Percentiles rank a stretch among this genome's conserved stretches.
Evolutionary conservation across 2,329 filamentous ascomycete species (phyloP).

Genomic region (Epichloe brachyelytri): DNA sequence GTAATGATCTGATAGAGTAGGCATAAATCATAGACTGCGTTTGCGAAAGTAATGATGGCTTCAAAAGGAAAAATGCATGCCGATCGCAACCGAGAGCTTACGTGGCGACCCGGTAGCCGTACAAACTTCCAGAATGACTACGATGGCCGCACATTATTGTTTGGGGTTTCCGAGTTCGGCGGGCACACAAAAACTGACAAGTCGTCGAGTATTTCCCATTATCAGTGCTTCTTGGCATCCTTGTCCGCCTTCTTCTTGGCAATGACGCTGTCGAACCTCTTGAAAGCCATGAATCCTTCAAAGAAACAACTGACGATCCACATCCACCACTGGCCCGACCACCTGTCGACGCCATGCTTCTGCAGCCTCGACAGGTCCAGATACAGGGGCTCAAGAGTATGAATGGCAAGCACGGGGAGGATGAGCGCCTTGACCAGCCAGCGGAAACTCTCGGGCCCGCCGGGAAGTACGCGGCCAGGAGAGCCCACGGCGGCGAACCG

Average conservation of each 20-base stretch:
- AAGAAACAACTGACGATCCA: conserved; percentile 42
- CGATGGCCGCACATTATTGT: too few species aligned
- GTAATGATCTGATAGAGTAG: not conserved
- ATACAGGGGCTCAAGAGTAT: conserved; percentile 48
- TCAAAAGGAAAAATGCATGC: not conserved
- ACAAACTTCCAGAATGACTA: too few species aligned
- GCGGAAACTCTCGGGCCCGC: conserved; percentile 44
- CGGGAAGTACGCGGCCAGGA: conserved; percentile 37
- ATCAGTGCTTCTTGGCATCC: conserved; percentile 25
- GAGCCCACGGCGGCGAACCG: conserved; percentile 35
- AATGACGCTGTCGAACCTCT: conserved; percentile 37
- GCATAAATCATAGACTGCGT: not conserved
- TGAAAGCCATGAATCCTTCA: conserved; percentile 39
- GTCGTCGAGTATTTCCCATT: too few species aligned
- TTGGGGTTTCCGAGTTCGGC: too few species aligned
- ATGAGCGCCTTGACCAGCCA: conserved; percentile 47
- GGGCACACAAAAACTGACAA: too few species aligned
- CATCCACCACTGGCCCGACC: conserved; percentile 36
- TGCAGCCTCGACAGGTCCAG: conserved; percentile 33
- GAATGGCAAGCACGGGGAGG: conserved; percentile 47
- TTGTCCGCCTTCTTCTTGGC: conserved; percentile 27
- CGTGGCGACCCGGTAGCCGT: too few species aligned
- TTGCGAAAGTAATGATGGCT: not conserved
- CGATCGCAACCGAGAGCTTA: too few species aligned
- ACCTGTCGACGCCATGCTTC: conserved; percentile 33